Evolutionary conservation across 306 rosid genomes (phyloP), one percentile per base, ranked within the genome.

Genomic region (barrel medic (Medicago truncatula)): DNA sequence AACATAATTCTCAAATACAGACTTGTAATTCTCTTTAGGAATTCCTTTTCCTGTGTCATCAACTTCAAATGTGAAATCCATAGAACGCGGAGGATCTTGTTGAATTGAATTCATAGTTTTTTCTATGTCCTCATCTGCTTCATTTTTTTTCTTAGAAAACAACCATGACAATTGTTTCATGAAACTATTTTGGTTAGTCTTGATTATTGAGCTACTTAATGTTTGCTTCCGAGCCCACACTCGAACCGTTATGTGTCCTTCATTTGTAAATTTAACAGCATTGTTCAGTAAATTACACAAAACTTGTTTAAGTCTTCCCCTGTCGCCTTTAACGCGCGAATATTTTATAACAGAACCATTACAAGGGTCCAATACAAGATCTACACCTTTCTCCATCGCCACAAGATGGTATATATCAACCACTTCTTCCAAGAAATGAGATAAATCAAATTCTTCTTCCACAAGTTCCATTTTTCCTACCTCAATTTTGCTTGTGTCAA

Each of bases 11-110:
- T 93, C 90, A 65, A 87, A 93, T 28, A 93, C 89, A 10, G 84
- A 64, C 69, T 85, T 64, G 4, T 76, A 83, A 80, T 85, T 82
- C 70, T 93, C 97, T 47, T 86, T 90, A 0, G 94, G 97, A 71
- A 90, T 93, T 69, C 98, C 98, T 67, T 71, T 85, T 13, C 98
- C 95, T 2, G 91, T 90, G 52, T 93, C 97, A 80, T 93, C 93
- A 68, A 90, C 90, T 78, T 93, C 97, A 76, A 90, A 82, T 10
- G 79, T 65, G 83, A 89, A 90, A 20, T 90, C 89, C 85, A 87
- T 59, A 13, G 28, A 53, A 80, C 73, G 78, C 1, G 70, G 82
- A 50, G 16, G 16, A 46, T 86, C 78, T 39, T 72, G 41, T 63
- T 73, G 71, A 39, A 60, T 38, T 23, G 54, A 62, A 75, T 85